Evolutionary conservation across 2,329 filamentous ascomycete genomes (phyloP).

Genomic region (Verticillium tricorpus): DNA sequence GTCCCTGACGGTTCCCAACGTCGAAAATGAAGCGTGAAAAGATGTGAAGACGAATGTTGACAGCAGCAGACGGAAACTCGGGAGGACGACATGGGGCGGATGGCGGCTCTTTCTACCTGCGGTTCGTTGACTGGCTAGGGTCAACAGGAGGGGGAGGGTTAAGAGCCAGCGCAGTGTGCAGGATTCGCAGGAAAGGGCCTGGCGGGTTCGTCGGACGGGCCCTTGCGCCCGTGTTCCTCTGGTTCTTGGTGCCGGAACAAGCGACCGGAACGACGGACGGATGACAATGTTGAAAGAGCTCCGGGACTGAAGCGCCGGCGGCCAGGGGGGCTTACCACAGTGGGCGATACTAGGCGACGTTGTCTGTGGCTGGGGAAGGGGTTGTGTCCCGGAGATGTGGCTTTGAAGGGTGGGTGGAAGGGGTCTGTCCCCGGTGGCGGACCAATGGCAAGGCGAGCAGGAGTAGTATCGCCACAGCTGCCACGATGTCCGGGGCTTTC

Average conservation of each 20-base stretch:
- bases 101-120: not conserved
- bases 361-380: not conserved
- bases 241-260: not conserved
- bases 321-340: not conserved
- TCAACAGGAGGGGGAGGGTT: not conserved
- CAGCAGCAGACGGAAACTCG: not conserved
- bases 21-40: not conserved
- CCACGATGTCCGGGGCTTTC: constrained; percentile 2
- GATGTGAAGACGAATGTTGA: not conserved
- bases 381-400: not conserved
- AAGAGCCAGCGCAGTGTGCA: constrained; percentile 1
- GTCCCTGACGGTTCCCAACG: not conserved
- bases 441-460: not conserved
- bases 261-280: not conserved
- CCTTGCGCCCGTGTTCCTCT: not conserved
- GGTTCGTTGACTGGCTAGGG: not conserved
- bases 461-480: not conserved
- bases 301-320: not conserved
- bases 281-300: not conserved
- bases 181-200: constrained; percentile 1
- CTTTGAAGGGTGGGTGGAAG: not conserved
- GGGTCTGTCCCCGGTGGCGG: not conserved
- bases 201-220: not conserved
- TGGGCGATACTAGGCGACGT: not conserved
- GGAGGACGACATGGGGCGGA: constrained; percentile 10